Base-by-base conservation (phyloP, 2,329 filamentous ascomycete genomes). In the Lachnellula arida region DNA sequence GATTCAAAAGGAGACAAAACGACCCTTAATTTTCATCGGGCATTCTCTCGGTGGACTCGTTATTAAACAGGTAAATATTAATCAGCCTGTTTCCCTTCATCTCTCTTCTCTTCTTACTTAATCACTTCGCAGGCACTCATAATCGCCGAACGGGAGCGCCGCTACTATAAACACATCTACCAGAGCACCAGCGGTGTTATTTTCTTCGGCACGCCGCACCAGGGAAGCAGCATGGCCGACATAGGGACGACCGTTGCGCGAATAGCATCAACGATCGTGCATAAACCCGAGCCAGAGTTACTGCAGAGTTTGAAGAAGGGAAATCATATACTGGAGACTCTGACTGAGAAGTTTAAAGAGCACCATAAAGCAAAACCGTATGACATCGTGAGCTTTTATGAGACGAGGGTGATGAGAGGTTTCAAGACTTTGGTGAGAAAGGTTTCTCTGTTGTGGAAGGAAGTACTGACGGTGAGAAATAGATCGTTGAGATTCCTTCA, bases 191-290 rank as follows among this genome's bases (percentile, higher is more conserved):
- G 46, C 19, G 58, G 56, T 0, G 49, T 60, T 2, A 53, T 63
- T 2, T 64, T 64, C 49, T 62, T 62, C 35, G 62, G 62, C 3
- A 63, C 62, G 3, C 62, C 62, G 1, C 62, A 64, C 40, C 50
- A 57, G 48, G 62, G 62, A 4, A 58, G 54, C 39, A n/a, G 17
- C 12, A 22, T 55, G 2, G 61, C 61, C 2, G 40, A 39, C 12
- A 54, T 53, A 39, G 62, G 55, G 11, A 50, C 56, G 4, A 43
- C 17, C 12, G 42, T 64, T n/a, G 46, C 54, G 14, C 49, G 48
- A 1, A 35, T 55, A 12, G 51, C 52, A 5, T 47, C 37, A 15
- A 48, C 49, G 17, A 7, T 61, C 15, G 25, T 49, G 12, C 54
- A 54, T 14, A 57, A 57, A 39, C 47, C 57, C 6, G 39, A 23